Evolutionary conservation across 768 basidiomycete species (phyloP).

Genomic region (Cytidiella melzeri): DNA sequence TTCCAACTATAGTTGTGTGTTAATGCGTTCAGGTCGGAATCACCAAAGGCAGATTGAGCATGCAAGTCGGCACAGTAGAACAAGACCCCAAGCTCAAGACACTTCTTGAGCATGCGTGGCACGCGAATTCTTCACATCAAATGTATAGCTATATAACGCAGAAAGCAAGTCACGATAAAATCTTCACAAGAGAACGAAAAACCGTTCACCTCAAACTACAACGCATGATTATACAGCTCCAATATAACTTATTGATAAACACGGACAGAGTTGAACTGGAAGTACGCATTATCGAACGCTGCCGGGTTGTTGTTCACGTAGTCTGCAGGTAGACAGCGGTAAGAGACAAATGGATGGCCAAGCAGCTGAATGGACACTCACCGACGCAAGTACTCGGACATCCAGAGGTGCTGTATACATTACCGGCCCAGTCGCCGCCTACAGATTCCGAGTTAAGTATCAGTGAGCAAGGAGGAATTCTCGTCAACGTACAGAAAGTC

Average conservation of each 20-base stretch:
- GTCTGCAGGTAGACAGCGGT: slow-evolving; percentile 29
- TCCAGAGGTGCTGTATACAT: slow-evolving; percentile 37
- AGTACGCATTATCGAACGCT: slow-evolving; percentile 66
- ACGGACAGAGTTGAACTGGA: slow-evolving; percentile 55
- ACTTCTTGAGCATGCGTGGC: too few relatives aligned
- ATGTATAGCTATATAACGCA: too few relatives aligned
- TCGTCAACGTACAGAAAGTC: slow-evolving; percentile 42
- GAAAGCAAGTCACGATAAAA: too few relatives aligned
- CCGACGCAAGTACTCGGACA: slow-evolving; percentile 48
- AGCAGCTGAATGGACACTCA: slow-evolving; percentile 25
- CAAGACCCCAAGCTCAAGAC: too few relatives aligned
- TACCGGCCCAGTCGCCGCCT: slow-evolving; percentile 52
- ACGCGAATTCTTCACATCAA: too few relatives aligned
- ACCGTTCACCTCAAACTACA: too few relatives aligned
- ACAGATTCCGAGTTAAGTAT: neutral
- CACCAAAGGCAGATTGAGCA: too few relatives aligned
- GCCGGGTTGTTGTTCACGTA: slow-evolving; percentile 62
- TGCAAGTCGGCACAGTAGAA: too few relatives aligned
- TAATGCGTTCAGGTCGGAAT: too few relatives aligned
- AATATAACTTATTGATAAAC: slow-evolving; percentile 31
- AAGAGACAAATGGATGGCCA: neutral
- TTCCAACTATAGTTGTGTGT: too few relatives aligned
- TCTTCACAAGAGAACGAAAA: too few relatives aligned
- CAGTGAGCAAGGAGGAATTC: neutral
- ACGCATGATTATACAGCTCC: too few relatives aligned